phyloP scores from a whole-genome alignment of 208 protist species.

The Leishmania tropica region DNA sequence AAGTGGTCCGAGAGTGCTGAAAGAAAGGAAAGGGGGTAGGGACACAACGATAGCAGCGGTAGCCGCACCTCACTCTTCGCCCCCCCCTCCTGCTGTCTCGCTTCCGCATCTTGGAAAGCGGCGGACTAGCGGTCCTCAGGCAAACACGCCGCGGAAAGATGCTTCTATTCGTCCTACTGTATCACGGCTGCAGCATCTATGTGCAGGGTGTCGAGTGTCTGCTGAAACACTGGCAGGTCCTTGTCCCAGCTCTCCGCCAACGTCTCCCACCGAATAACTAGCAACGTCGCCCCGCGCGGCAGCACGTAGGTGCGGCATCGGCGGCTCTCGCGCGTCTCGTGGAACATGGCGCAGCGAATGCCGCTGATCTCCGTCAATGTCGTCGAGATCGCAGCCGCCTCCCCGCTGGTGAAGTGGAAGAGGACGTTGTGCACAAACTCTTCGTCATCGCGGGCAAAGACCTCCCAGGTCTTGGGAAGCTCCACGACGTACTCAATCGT shows the following conservation, averaged over 20 bases:
- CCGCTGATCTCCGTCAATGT: conserved; percentile 48
- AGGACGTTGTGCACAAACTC: conserved; percentile 62
- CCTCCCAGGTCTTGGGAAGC: conserved; percentile 54
- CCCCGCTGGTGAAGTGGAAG: conserved; percentile 67
- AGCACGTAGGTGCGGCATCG: conserved; percentile 68
- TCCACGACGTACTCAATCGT: conserved; percentile 37
- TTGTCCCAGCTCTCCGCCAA: conserved; percentile 39
- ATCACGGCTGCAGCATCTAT: conserved; percentile 35
- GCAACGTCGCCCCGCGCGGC: conserved; percentile 32
- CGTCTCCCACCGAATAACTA: conserved; percentile 64
- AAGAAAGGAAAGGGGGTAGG: neutral
- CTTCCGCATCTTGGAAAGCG: neutral
- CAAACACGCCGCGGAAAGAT: neutral
- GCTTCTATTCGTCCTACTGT: neutral
- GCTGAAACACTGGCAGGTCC: conserved; percentile 45
- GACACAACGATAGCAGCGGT: neutral
- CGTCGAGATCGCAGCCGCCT: conserved; percentile 28
- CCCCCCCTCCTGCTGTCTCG: neutral
- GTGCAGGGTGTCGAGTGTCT: conserved; percentile 68
- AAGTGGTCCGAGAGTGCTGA: neutral
- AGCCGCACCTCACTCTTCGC: neutral
- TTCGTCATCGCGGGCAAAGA: conserved; percentile 40
- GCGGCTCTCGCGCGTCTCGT: conserved; percentile 43
- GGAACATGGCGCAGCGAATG: conserved; percentile 45
- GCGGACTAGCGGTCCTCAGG: neutral